A percentile compares a stretch with the other conserved stretches of the same genome.
phyloP scores from a whole-genome alignment of 1,284 basidiomycete genomes.

The Wallemia ichthyophaga region DNA sequence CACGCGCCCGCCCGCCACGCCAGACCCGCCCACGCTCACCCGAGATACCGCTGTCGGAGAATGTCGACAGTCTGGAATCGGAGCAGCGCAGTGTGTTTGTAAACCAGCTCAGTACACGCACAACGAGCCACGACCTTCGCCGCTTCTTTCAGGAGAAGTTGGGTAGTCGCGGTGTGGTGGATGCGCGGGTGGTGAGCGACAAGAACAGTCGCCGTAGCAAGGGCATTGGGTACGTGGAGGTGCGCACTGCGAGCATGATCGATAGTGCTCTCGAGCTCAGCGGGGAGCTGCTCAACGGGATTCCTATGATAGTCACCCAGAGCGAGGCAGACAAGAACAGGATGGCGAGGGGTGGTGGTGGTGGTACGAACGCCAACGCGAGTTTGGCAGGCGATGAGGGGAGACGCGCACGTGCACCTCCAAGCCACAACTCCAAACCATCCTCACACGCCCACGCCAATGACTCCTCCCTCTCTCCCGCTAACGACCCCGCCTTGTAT shows the following conservation, averaged over 20 bases:
- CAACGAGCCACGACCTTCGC: conserved; percentile 80
- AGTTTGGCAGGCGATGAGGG: no score
- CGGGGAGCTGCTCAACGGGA: conserved; percentile 86
- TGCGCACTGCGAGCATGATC: conserved; percentile 61
- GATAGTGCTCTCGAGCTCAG: conserved; percentile 62
- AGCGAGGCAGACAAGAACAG: conserved; percentile 85
- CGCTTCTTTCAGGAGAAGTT: conserved; percentile 97
- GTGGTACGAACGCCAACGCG: no score
- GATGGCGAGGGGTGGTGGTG: conserved; percentile 20
- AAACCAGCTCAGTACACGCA: conserved; percentile 77
- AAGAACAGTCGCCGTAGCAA: conserved; percentile 73
- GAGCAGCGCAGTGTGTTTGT: conserved; percentile 95
- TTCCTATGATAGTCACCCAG: conserved; percentile 81
- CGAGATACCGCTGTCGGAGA: not conserved
- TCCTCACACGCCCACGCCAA: no score
- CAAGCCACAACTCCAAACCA: conserved; percentile 3
- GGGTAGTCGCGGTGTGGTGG: conserved; percentile 67
- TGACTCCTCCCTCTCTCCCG: conserved; percentile 12
- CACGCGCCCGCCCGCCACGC: no score
- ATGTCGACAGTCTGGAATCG: conserved; percentile 24
- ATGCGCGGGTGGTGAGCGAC: conserved; percentile 83
- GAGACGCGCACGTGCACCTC: conserved; percentile 7
- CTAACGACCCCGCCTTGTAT: conserved; percentile 18
- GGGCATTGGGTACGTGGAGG: conserved; percentile 91
- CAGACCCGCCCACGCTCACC: no score